These are phyloP conservation scores for Acacia confusa DNA, from an alignment of 306 rosid genomes.

Conservation along the genomic window DNA sequence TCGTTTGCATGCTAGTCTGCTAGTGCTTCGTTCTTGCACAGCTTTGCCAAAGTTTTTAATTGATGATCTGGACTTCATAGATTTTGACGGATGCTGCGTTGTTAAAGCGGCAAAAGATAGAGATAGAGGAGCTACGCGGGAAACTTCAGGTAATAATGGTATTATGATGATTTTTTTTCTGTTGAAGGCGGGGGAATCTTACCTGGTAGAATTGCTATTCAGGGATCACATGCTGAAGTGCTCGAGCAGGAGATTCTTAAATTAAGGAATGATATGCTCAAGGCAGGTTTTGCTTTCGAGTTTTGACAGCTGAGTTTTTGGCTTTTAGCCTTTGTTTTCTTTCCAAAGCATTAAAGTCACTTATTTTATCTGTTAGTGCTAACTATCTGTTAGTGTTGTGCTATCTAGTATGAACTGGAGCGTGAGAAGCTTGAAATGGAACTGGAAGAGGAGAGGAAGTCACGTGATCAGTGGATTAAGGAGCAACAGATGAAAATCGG, in stretches of 20 bases:
- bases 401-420: slow-evolving; percentile 78
- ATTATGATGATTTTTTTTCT: slow-evolving; percentile 17
- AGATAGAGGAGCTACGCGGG: slow-evolving; percentile 84
- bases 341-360: slow-evolving; percentile 18
- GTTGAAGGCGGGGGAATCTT: slow-evolving; percentile 14
- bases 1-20: background rate
- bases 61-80: slow-evolving; percentile 41
- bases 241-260: slow-evolving; percentile 88
- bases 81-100: slow-evolving; percentile 93
- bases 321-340: slow-evolving; percentile 10
- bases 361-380: background rate
- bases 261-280: slow-evolving; percentile 85
- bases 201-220: slow-evolving; percentile 14
- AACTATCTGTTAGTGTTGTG: slow-evolving; percentile 32
- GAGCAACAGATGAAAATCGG: slow-evolving; percentile 69
- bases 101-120: slow-evolving; percentile 87
- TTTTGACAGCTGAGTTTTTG: slow-evolving; percentile 6
- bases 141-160: slow-evolving; percentile 76
- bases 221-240: slow-evolving; percentile 97
- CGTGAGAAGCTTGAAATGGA: slow-evolving; percentile 86
- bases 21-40: background rate
- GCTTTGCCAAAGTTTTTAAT: slow-evolving; percentile 5
- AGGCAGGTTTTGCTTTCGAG: slow-evolving; percentile 49
- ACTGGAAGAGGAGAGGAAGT: slow-evolving; percentile 83
- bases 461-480: slow-evolving; percentile 58